Evolutionary conservation across 225 moss, liverwort and hornwort genomes (phyloP), one percentile per base, ranked within the genome.

Genomic region (Antitrichia curtipendula): DNA sequence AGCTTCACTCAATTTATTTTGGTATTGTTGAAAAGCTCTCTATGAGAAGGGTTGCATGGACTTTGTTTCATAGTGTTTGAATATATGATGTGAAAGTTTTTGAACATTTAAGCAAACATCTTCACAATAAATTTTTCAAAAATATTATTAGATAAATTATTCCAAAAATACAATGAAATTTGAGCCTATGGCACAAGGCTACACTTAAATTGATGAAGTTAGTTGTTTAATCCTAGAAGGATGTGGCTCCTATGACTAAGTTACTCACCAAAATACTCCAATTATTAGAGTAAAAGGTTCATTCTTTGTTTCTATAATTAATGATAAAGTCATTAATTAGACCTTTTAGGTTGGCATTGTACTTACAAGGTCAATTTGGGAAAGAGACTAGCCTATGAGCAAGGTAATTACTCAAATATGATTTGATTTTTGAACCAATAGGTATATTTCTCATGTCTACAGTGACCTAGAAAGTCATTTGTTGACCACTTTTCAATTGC

Each of bases 401-500:
- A 7, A 40, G 13, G 2, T 27, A 16, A 14, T 43, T 8, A 8
- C 0, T 27, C 0, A 41, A 8, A 41, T 43, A 28, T 28, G 1
- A 16, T 43, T 16, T 17, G 10, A 45, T 45, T 45, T 28, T 28
- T 28, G 8, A 28, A 45, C 28, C 6, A 16, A 70, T 25, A 6
- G 24, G 41, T 70, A 5, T 24, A 43, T 71, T 71, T 4, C 28
- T 71, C 16, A 43, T 71, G 16, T 71, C 43, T 71, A 27, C 3
- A 41, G 2, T 41, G 0, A 70, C 0, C 1, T 15, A 0, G 2
- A 41, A 70, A 3, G 3, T 43, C 27, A 71, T 71, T 1, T 43
- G 9, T 71, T 2, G 1, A 0, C 2, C 0, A 6, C 6, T 71
- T 43, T 28, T 71, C 0, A 8, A 1, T 3, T 70, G 5, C 3